phyloP scores from a whole-genome alignment of 1,284 basidiomycete genomes.

The Stygiomarasmius scandens region DNA sequence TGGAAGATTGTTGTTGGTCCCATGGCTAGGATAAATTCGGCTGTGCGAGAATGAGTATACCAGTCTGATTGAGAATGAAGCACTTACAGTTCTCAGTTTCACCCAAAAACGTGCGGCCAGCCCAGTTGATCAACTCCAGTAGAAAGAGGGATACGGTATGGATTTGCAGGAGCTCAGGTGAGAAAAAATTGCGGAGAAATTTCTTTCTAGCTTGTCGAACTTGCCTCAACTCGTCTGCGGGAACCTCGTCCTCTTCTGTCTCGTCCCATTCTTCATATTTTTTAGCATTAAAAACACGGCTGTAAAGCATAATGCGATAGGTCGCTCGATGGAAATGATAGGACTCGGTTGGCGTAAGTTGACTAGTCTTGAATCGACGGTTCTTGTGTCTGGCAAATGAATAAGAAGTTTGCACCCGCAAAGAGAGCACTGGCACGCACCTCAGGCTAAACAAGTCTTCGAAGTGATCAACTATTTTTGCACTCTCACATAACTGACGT shows the following conservation, averaged over 20 bases:
- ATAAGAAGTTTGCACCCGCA: background rate
- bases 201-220: constrained; percentile 12
- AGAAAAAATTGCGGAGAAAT: constrained; percentile 24
- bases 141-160: constrained; percentile 28
- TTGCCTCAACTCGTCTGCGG: constrained; percentile 8
- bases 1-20: constrained; percentile 18
- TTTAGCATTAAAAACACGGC: constrained; percentile 19
- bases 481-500: constrained; percentile 16
- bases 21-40: constrained; percentile 17
- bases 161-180: constrained; percentile 31
- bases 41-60: background rate
- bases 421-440: constrained; percentile 18
- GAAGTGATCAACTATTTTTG: constrained; percentile 25
- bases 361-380: constrained; percentile 26
- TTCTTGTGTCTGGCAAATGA: constrained; percentile 33
- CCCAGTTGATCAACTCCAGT: constrained; percentile 21
- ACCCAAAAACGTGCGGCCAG: constrained; percentile 4
- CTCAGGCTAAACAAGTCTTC: constrained; percentile 39
- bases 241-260: constrained; percentile 15
- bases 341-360: constrained; percentile 32
- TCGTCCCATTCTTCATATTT: constrained; percentile 15
- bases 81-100: constrained; percentile 4
- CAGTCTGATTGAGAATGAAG: background rate
- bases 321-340: constrained; percentile 34
- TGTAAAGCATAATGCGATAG: constrained; percentile 33